Conservation (phyloP, 805 yeast species). For the Cyberlindnera americana region DNA sequence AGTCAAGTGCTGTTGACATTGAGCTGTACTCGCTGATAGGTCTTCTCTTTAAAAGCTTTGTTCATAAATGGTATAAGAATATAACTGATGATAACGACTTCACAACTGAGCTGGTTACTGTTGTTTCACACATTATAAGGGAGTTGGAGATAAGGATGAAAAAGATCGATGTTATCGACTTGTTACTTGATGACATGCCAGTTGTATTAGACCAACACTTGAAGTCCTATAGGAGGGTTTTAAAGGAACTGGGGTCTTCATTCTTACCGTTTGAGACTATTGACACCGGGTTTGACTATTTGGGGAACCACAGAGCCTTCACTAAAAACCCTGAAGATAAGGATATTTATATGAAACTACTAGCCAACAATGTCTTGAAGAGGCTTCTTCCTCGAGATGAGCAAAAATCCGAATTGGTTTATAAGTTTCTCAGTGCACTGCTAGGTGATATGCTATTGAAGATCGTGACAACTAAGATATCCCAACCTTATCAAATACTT, state of each 20-base stretch:
- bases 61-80: constrained; percentile 42
- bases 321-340: constrained; percentile 27
- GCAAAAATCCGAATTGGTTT: constrained; percentile 36
- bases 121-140: constrained; percentile 38
- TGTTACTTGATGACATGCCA: constrained; percentile 45
- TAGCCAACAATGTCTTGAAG: constrained; percentile 34
- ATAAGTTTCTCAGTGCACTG: constrained; percentile 36
- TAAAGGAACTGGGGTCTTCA: constrained; percentile 28
- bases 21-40: constrained; percentile 46
- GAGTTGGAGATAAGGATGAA: constrained; percentile 33
- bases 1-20: constrained; percentile 37
- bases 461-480: constrained; percentile 40
- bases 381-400: constrained; percentile 40
- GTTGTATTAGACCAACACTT: constrained; percentile 37
- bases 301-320: constrained; percentile 35
- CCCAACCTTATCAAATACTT: constrained; percentile 52
- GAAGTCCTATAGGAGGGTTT: constrained; percentile 28
- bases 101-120: constrained; percentile 35
- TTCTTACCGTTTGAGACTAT: constrained; percentile 31
- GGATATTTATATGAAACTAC: constrained; percentile 31
- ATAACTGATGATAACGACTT: constrained; percentile 42
- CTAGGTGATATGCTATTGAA: constrained; percentile 40
- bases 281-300: constrained; percentile 33
- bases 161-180: constrained; percentile 31
- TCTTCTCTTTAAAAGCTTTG: constrained; percentile 43